Percentiles rank a stretch among this genome's conserved stretches.
Conservation (phyloP, 2,329 filamentous ascomycete genomes). For the Pyrenophora teres region DNA sequence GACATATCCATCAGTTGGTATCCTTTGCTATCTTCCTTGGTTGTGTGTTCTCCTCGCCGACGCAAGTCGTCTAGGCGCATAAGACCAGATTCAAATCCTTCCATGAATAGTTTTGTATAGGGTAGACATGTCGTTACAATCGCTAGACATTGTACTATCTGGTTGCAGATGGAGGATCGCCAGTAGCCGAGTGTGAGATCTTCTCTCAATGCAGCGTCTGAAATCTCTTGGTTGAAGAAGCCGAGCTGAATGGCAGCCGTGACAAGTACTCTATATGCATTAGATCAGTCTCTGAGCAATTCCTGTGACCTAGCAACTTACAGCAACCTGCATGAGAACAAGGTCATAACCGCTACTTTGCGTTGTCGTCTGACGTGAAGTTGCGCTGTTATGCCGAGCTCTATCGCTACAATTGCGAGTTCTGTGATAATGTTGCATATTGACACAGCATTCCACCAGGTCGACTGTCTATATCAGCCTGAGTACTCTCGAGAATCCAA, state of each 20-base stretch:
- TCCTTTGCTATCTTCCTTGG: constrained; percentile 15
- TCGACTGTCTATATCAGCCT: constrained; percentile 14
- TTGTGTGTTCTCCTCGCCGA: constrained; percentile 16
- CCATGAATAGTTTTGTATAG: constrained; percentile 37
- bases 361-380: constrained; percentile 18
- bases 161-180: constrained; percentile 31
- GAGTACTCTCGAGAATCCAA: no score
- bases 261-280: constrained; percentile 16
- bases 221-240: constrained; percentile 21
- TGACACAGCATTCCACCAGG: constrained; percentile 26
- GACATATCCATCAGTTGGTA: constrained; percentile 27
- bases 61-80: constrained; percentile 29
- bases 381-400: constrained; percentile 22
- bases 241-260: constrained; percentile 21
- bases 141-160: constrained; percentile 30
- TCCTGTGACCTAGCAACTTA: constrained; percentile 2
- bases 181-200: constrained; percentile 37
- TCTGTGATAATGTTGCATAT: constrained; percentile 28
- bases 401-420: constrained; percentile 25
- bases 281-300: not conserved
- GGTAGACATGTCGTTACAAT: constrained; percentile 37
- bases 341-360: constrained; percentile 24
- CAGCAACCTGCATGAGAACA: constrained; percentile 28
- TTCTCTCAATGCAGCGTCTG: constrained; percentile 8
- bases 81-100: constrained; percentile 33